A percentile compares a stretch with the other conserved stretches of the same genome.
Evolutionary conservation across 495 filamentous ascomycete genomes (phyloP).

Genomic region (Aspergillus olivimuriae): DNA sequence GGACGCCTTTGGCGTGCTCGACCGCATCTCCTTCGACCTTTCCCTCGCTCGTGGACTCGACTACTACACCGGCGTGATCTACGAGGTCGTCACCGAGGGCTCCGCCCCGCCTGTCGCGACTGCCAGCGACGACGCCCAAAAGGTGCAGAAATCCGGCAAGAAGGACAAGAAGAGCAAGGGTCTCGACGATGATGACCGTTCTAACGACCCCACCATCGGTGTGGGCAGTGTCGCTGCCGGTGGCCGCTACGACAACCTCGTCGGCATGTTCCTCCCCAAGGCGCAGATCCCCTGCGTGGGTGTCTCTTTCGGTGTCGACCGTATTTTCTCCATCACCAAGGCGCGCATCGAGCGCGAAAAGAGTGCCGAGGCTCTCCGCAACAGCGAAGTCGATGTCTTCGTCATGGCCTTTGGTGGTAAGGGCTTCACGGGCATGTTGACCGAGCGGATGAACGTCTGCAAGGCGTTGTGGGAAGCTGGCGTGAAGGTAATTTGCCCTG

Average conservation of each 20-base stretch:
- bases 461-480: conserved; percentile 70
- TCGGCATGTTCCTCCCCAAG: conserved; percentile 87
- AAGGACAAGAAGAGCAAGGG: conserved; percentile 46
- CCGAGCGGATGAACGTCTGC: conserved; percentile 73
- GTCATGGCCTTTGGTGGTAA: conserved; percentile 93
- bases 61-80: conserved; percentile 90
- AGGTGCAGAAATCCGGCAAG: conserved; percentile 49
- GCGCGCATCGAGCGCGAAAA: conserved; percentile 61
- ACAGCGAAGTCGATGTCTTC: conserved; percentile 76
- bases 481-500: conserved; percentile 51
- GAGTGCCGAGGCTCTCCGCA: conserved; percentile 41
- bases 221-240: conserved; percentile 86
- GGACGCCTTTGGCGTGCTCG: conserved; percentile 62
- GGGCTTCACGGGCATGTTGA: conserved; percentile 71
- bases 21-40: conserved; percentile 74
- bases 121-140: conserved; percentile 39
- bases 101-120: conserved; percentile 55
- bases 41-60: conserved; percentile 80
- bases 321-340: conserved; percentile 88
- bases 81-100: conserved; percentile 82
- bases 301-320: conserved; percentile 90
- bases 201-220: conserved; percentile 72
- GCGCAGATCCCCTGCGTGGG: conserved; percentile 85
- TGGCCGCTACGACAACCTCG: conserved; percentile 87
- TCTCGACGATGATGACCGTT: conserved; percentile 70